Evolutionary conservation across 768 basidiomycete species (phyloP).

Genomic region (Agrocybe praecox): DNA sequence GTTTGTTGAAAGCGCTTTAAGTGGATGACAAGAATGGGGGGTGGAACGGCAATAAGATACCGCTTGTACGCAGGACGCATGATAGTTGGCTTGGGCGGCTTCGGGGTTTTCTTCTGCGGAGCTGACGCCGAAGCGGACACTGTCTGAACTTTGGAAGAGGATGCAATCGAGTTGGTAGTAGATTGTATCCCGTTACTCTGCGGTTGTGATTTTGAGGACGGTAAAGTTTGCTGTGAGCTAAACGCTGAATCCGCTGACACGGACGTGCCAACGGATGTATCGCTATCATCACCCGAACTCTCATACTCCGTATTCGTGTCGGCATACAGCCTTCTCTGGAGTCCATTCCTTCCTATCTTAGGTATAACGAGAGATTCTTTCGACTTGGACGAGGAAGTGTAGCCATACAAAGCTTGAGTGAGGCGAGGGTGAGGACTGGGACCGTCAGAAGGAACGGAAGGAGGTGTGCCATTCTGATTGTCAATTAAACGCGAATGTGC

Average conservation of each 20-base stretch:
- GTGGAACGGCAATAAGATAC: conserved; percentile 85
- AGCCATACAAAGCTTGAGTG: conserved; percentile 15
- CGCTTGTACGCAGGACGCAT: conserved; percentile 91
- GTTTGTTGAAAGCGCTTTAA: conserved; percentile 94
- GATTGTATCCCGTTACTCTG: neutral
- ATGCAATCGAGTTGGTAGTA: neutral
- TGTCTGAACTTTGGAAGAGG: neutral
- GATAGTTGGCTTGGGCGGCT: conserved; percentile 61
- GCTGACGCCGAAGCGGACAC: conserved; percentile 1
- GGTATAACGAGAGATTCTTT: conserved; percentile 27
- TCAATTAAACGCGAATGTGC: conserved; percentile 14
- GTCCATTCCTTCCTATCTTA: neutral
- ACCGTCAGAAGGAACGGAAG: neutral
- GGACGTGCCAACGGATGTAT: conserved; percentile 34
- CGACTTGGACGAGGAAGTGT: conserved; percentile 14
- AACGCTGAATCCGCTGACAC: conserved; percentile 22
- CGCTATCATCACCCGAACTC: conserved; percentile 47
- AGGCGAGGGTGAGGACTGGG: conserved; percentile 9
- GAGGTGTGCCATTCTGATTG: neutral
- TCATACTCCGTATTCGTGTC: conserved; percentile 25
- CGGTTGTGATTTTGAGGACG: neutral
- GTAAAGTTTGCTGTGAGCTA: neutral
- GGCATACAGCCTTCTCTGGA: conserved; percentile 11
- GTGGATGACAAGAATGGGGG: conserved; percentile 89
- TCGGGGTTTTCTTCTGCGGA: conserved; percentile 27